Base-by-base conservation (phyloP, 495 filamentous ascomycete genomes). In the Amniculicola lignicola region DNA sequence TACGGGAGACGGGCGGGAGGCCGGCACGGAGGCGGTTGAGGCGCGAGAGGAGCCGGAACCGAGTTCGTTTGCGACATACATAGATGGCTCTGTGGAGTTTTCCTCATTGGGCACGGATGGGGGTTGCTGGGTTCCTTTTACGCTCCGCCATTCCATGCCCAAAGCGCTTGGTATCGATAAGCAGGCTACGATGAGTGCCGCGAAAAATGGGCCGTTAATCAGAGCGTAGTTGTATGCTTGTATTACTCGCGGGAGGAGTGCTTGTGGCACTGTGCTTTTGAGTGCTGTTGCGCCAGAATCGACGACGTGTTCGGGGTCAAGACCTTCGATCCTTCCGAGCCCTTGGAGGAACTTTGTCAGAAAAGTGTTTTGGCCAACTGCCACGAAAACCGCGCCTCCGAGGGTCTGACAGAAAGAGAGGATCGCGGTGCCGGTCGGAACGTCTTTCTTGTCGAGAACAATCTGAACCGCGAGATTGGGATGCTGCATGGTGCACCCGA, bases 251-350 rank as follows among this genome's bases (percentile, higher is more conserved):
- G 19, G 36, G 1, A 36, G 58, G 7, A 51, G 25, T 22, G 38
- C 14, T 9, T 35, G 39, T 7, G 51, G 39, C 6, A 61, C 51
- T 2, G 24, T 19, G 19, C 36, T 24, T 24, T 36, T 47, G 7
- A 64, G 12, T 15, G 36, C 46, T 15, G 61, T 64, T 1, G 61
- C 61, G 15, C 61, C 61, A 9, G 40, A 11, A 2, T 28, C 9
- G 3, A 48, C 5, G 5, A 64, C n/a, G 16, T 9, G 16, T 4
- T 5, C 5, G 3, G 39, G 27, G 43, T 60, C 19, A 11, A 64
- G 16, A 1, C 61, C 61, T 4, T 12, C 2, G 28, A 64, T 49
- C 1, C 65, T 90, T 84, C 0, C 78, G 80, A 2, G 86, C 82
- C 37, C 35, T 4, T 3, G 19, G 10, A 21, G 44, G 29, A 64